Evolutionary conservation across 2,329 filamentous ascomycete genomes (phyloP).

Genomic region (Fusarium newnesense): DNA sequence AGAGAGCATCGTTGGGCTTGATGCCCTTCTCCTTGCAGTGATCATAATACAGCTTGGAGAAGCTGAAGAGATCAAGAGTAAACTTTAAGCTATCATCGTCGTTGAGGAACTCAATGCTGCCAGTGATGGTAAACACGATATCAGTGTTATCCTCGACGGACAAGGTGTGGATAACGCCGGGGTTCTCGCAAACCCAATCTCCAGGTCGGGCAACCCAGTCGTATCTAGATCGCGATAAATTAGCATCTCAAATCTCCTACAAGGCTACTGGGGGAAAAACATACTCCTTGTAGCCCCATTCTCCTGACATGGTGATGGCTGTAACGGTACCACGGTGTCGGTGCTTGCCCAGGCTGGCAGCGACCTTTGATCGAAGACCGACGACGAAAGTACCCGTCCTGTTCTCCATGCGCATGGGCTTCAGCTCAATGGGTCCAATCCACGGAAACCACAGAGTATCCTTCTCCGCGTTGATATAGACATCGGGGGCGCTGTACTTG

Average conservation of each 20-base stretch:
- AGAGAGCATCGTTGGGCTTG: slow-evolving; percentile 29
- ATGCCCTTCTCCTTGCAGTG: slow-evolving; percentile 29
- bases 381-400: slow-evolving; percentile 33
- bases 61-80: slow-evolving; percentile 39
- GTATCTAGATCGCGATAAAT: slow-evolving; percentile 24
- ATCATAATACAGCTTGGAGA: slow-evolving; percentile 34
- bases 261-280: not conserved
- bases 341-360: slow-evolving; percentile 33
- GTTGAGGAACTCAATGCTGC: slow-evolving; percentile 42
- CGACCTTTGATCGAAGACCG: slow-evolving; percentile 25
- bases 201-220: slow-evolving; percentile 41
- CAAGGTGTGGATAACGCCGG: slow-evolving; percentile 39
- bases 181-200: slow-evolving; percentile 42
- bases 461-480: slow-evolving; percentile 37
- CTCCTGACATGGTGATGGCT: slow-evolving; percentile 38
- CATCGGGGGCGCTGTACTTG: slow-evolving; percentile 42
- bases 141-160: slow-evolving; percentile 38
- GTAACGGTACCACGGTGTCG: slow-evolving; percentile 32
- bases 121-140: slow-evolving; percentile 41
- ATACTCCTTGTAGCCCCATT: slow-evolving; percentile 40
- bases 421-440: slow-evolving; percentile 32
- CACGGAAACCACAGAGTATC: slow-evolving; percentile 40
- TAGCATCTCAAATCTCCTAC: not conserved
- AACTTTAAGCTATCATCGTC: slow-evolving; percentile 40
- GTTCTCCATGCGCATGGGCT: slow-evolving; percentile 35